These are phyloP conservation scores for Fonsecaea pugnacius DNA, from an alignment of 2,329 filamentous ascomycete genomes.

Conservation along the genomic window DNA sequence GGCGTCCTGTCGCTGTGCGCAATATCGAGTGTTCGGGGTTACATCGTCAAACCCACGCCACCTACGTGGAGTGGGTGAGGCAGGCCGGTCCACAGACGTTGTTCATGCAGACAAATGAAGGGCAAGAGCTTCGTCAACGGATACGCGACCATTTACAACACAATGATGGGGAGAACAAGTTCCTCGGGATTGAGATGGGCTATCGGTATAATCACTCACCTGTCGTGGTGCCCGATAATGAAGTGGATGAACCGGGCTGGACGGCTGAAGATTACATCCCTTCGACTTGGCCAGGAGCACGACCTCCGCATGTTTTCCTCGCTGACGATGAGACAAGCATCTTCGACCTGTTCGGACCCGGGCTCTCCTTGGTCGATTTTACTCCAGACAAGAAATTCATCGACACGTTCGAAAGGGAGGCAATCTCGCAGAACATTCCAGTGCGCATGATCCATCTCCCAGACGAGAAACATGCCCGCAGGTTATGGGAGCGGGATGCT, in stretches of 20 bases:
- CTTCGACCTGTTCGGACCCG: constrained; percentile 37
- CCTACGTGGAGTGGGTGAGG: constrained; percentile 7
- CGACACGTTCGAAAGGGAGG: constrained; percentile 9
- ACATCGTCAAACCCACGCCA: constrained; percentile 17
- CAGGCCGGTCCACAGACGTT: neutral
- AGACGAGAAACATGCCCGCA: neutral
- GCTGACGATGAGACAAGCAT: constrained; percentile 38
- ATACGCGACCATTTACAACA: constrained; percentile 12
- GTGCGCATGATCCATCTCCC: constrained; percentile 1
- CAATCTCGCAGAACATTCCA: constrained; percentile 5
- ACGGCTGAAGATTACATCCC: constrained; percentile 36
- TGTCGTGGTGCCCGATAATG: constrained; percentile 27
- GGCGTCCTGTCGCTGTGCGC: constrained; percentile 39
- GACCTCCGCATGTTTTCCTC: constrained; percentile 43
- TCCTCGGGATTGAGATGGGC: constrained; percentile 37
- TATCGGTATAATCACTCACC: constrained; percentile 33
- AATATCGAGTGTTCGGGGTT: constrained; percentile 37
- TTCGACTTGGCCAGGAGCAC: constrained; percentile 41
- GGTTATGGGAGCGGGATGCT: constrained; percentile 7
- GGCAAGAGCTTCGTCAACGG: constrained; percentile 2
- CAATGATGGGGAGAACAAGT: constrained; percentile 27
- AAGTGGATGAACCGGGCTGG: constrained; percentile 30
- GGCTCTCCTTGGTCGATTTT: constrained; percentile 32
- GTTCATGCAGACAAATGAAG: constrained; percentile 2
- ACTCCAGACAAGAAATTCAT: constrained; percentile 4